Conservation (phyloP, 108 stramenopile species). For the Skeletonema potamos region DNA sequence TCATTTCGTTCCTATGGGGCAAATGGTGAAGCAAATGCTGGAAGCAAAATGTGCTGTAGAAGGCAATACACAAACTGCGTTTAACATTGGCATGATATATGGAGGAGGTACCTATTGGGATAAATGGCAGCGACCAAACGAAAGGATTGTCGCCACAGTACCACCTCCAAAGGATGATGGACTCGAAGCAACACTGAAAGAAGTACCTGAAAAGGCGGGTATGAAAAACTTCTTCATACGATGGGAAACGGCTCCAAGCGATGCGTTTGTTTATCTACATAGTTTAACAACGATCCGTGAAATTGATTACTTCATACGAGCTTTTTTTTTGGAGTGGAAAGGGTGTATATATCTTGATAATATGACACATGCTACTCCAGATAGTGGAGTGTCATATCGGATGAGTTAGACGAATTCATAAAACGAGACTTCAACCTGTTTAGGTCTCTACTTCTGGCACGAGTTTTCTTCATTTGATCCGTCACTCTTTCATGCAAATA, state of each 20-base stretch:
- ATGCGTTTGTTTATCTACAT: neutral
- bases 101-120: slow-evolving; percentile 13
- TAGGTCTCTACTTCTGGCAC: neutral
- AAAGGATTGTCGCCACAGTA: slow-evolving; percentile 2
- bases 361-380: slow-evolving; percentile 3
- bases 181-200: slow-evolving; percentile 5
- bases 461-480: too few species aligned
- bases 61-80: neutral
- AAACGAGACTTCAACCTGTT: neutral
- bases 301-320: slow-evolving; percentile 11
- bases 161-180: slow-evolving; percentile 8
- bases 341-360: slow-evolving; percentile 17
- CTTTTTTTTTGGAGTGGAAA: slow-evolving; percentile 10
- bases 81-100: slow-evolving; percentile 13
- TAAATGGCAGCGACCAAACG: slow-evolving; percentile 4
- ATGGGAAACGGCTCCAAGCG: slow-evolving; percentile 5
- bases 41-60: neutral
- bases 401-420: neutral
- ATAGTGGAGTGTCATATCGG: neutral
- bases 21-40: slow-evolving; percentile 10
- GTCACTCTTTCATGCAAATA: too few species aligned
- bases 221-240: slow-evolving; percentile 12
- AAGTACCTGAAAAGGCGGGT: neutral
- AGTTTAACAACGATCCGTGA: neutral
- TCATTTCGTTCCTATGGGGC: slow-evolving; percentile 9